Evolutionary conservation across 352 stramenopile genomes (phyloP).

Genomic region (Pythium apleroticum): DNA sequence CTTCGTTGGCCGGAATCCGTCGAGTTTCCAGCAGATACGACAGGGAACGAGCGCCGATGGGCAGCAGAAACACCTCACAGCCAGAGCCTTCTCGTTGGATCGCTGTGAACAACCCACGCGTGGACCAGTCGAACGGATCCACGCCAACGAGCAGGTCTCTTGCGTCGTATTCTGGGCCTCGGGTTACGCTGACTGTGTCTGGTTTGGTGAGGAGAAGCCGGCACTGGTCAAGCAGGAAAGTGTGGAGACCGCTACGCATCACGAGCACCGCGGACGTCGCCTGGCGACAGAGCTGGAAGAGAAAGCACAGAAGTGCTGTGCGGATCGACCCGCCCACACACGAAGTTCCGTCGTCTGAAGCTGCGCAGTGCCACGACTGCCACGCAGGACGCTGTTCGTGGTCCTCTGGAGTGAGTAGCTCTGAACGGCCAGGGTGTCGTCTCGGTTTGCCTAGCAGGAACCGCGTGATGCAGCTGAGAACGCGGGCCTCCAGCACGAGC

Average conservation of each 20-base stretch:
- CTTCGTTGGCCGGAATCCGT: conserved; percentile 45
- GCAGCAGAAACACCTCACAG: conserved; percentile 35
- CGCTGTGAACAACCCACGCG: not conserved
- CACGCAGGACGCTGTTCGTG: not conserved
- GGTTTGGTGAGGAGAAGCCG: not conserved
- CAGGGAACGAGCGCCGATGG: conserved; percentile 41
- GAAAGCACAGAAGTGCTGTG: conserved; percentile 32
- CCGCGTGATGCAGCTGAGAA: conserved; percentile 25
- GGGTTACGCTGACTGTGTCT: not conserved
- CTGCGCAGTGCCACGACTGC: conserved; percentile 13
- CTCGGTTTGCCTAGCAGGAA: conserved; percentile 9
- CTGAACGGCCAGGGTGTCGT: not conserved
- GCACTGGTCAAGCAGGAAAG: conserved; percentile 42
- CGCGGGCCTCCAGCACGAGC: conserved; percentile 21
- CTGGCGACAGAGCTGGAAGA: conserved; percentile 43
- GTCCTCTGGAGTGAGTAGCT: not conserved
- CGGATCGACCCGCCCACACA: conserved; percentile 6
- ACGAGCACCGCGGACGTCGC: conserved; percentile 32
- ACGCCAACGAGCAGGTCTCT: conserved; percentile 43
- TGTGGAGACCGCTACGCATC: conserved; percentile 42
- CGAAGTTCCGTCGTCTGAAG: not conserved
- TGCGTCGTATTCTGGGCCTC: conserved; percentile 19
- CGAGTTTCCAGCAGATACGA: conserved; percentile 34
- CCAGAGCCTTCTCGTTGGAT: conserved; percentile 28
- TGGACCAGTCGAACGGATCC: conserved; percentile 66